Evolutionary conservation across 176 grass and related monocot genomes (phyloP).

Genomic region (Bromus sterilis): DNA sequence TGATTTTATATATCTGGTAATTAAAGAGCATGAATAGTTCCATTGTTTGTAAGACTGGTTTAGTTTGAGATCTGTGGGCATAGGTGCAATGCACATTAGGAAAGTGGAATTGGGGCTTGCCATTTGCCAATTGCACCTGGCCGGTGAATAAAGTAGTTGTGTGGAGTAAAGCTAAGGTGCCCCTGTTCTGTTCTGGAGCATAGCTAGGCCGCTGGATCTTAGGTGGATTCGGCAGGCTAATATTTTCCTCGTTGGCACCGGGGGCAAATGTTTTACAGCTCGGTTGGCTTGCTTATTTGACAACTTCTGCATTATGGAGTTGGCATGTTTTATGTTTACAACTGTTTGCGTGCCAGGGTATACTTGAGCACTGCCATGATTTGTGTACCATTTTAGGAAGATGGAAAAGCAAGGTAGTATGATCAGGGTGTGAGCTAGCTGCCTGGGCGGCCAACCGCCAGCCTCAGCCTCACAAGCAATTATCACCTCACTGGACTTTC

Average conservation of each 20-base stretch:
- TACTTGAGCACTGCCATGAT: not conserved
- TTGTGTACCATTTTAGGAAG: not conserved
- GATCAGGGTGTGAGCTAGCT: not conserved
- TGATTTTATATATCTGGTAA: not conserved
- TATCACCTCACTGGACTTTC: not conserved
- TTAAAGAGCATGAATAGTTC: not conserved
- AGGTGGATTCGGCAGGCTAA: not conserved
- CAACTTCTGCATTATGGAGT: not conserved
- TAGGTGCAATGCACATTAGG: not conserved
- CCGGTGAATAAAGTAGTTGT: not conserved
- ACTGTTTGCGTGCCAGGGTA: not conserved
- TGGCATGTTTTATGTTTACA: not conserved
- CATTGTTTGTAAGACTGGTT: not conserved
- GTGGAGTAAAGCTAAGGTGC: not conserved
- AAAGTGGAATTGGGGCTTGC: not conserved
- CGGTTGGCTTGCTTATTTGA: not conserved
- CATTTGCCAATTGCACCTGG: not conserved
- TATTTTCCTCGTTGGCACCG: not conserved
- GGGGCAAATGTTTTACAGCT: not conserved
- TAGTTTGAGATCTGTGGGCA: not conserved
- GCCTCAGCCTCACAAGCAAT: not conserved
- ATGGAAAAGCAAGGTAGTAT: not conserved
- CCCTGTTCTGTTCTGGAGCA: not conserved
- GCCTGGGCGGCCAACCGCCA: not conserved
- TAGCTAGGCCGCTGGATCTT: not conserved